These are phyloP conservation scores for Chiua virens DNA, from an alignment of 768 basidiomycete genomes.

Conservation along the genomic window DNA sequence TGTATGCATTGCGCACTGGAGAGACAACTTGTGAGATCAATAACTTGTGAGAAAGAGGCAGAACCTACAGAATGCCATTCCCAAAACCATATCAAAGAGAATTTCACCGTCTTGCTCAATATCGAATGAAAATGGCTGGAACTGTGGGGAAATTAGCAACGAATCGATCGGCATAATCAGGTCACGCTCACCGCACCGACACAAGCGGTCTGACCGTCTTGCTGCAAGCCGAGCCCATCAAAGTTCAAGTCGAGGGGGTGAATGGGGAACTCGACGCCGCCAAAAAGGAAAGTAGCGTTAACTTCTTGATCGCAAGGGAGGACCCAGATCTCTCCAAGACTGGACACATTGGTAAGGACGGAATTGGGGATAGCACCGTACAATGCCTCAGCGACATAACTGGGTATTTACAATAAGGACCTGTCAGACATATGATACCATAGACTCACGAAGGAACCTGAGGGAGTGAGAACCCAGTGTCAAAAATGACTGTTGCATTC, in stretches of 20 bases:
- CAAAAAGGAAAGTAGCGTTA: slow-evolving; percentile 65
- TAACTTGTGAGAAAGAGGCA: neutral
- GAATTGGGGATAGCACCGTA: slow-evolving; percentile 58
- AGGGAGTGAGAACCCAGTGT: slow-evolving; percentile 68
- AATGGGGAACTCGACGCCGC: slow-evolving; percentile 54
- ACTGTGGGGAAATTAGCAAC: slow-evolving; percentile 38
- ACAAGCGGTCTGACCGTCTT: slow-evolving; percentile 32
- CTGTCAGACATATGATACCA: slow-evolving; percentile 4
- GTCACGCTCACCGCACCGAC: slow-evolving; percentile 43
- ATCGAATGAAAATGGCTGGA: slow-evolving; percentile 64
- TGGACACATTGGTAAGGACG: slow-evolving; percentile 39
- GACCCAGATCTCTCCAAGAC: slow-evolving; percentile 52
- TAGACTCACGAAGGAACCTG: slow-evolving; percentile 53
- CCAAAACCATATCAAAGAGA: slow-evolving; percentile 62
- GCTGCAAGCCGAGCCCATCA: slow-evolving; percentile 10
- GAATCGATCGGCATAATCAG: neutral
- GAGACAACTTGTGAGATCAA: neutral
- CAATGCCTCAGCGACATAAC: slow-evolving; percentile 56
- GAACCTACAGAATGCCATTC: slow-evolving; percentile 68
- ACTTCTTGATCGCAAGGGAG: slow-evolving; percentile 64
- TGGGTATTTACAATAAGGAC: slow-evolving; percentile 24
- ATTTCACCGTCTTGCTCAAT: slow-evolving; percentile 23
- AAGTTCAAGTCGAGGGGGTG: slow-evolving; percentile 64
- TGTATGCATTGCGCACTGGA: slow-evolving; percentile 65
- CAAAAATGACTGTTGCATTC: slow-evolving; percentile 61